phyloP scores from a whole-genome alignment of 2,329 filamentous ascomycete genomes.

The Scleromitrula shiraiana region DNA sequence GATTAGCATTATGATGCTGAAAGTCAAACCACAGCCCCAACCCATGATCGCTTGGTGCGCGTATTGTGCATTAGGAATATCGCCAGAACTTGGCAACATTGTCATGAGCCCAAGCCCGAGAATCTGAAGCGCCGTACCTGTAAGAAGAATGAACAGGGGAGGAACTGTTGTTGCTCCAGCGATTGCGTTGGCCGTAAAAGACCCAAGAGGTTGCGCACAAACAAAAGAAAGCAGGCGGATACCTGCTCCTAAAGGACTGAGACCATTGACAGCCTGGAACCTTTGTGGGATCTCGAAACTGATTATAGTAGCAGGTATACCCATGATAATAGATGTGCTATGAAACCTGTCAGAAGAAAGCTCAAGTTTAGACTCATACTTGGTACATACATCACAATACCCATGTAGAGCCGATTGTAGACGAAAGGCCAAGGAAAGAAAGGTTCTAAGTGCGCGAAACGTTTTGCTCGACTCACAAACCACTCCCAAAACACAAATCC shows the following conservation, averaged over 20 bases:
- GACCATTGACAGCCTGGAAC: constrained; percentile 12
- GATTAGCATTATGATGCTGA: constrained; percentile 45
- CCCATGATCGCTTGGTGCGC: constrained; percentile 49
- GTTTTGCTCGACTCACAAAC: not conserved
- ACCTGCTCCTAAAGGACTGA: constrained; percentile 8
- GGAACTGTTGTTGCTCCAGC: not conserved
- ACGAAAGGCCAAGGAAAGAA: not conserved
- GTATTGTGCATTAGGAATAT: constrained; percentile 29
- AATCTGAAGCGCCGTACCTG: constrained; percentile 6
- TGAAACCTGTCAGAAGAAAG: not conserved
- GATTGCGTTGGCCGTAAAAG: not conserved
- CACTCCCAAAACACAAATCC: not conserved
- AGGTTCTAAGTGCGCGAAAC: not conserved
- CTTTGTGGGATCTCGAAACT: constrained; percentile 14
- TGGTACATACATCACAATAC: not conserved
- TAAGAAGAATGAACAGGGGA: not conserved
- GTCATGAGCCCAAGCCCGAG: constrained; percentile 10
- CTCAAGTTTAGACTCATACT: not conserved
- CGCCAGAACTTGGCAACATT: not conserved
- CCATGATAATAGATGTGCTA: constrained; percentile 12
- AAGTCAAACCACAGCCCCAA: constrained; percentile 44
- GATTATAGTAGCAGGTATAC: constrained; percentile 13
- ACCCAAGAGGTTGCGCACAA: not conserved
- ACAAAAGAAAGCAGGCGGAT: not conserved
- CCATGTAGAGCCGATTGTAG: not conserved